These are phyloP conservation scores for Serendipita sp. DNA, from an alignment of 768 basidiomycete genomes.

Conservation along the genomic window DNA sequence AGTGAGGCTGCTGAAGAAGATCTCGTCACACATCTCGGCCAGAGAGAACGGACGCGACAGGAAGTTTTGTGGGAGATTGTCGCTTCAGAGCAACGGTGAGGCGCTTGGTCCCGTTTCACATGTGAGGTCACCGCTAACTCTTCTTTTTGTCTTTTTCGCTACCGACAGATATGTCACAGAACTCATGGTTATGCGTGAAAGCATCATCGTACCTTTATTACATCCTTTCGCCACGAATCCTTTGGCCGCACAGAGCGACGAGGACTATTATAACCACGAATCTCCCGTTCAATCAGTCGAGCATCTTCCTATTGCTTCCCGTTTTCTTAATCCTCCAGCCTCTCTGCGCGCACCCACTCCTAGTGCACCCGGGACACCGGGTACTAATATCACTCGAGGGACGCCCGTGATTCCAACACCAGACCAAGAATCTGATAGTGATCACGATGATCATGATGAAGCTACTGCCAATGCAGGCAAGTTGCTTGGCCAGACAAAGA, in stretches of 20 bases:
- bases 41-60: slow-evolving; percentile 85
- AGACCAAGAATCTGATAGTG: slow-evolving; percentile 36
- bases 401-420: slow-evolving; percentile 21
- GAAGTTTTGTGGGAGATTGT: slow-evolving; percentile 97
- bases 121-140: neutral
- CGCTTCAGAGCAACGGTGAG: slow-evolving; percentile 83
- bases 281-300: slow-evolving; percentile 58
- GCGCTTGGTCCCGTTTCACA: slow-evolving; percentile 9
- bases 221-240: slow-evolving; percentile 42
- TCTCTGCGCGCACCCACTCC: slow-evolving; percentile 20
- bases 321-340: slow-evolving; percentile 50
- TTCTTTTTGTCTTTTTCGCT: neutral
- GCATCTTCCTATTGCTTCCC: slow-evolving; percentile 74
- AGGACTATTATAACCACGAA: slow-evolving; percentile 46
- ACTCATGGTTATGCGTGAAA: slow-evolving; percentile 80
- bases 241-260: slow-evolving; percentile 21
- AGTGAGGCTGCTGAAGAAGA: slow-evolving; percentile 91
- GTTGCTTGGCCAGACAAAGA: slow-evolving; percentile 19
- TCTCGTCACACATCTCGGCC: slow-evolving; percentile 82
- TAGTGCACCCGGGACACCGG: slow-evolving; percentile 29
- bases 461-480: slow-evolving; percentile 29
- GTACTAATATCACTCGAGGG: slow-evolving; percentile 16
- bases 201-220: slow-evolving; percentile 77
- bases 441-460: slow-evolving; percentile 27
- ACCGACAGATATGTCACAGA: slow-evolving; percentile 73